Base-by-base conservation (phyloP, 441 rosid species). In the Gossypium schwendimanii region DNA sequence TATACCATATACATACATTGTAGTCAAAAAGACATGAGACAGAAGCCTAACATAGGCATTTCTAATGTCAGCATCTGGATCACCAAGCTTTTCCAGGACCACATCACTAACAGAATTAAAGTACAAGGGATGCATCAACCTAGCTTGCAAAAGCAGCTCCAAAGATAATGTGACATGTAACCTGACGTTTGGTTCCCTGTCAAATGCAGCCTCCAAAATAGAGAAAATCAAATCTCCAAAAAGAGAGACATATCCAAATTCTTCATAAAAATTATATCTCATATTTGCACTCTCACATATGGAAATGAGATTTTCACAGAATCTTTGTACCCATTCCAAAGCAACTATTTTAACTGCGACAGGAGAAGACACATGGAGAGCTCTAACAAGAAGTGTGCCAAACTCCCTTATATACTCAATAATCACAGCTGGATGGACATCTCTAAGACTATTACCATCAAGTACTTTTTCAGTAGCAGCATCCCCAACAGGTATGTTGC, bases 121-220 rank as follows among this genome's bases (percentile, higher is more conserved):
- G 78, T 79, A 77, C 73, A 84, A 65, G 58, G 95, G 92, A 81
- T 87, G 86, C 75, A 91, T 63, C 71, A 95, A 82, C 80, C 89
- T 88, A 73, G 88, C 92, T 73, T 78, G 84, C 79, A 93, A 82
- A 82, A 95, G 92, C 82, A 85, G 84, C 87, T 92, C 91, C 84
- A 95, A 83, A 77, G 86, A 89, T 73, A 72, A 81, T 75, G 96
- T 85, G 77, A 87, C 91, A 72, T 66, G 89, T 70, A 72, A 82
- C 85, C 97, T 93, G 83, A 95, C 96, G 79, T 87, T 89, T 47
- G 89, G 87, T 82, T 95, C 98, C 86, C 81, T 84, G 77, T 95
- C 97, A 77, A 86, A 90, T 80, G 97, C 90, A 81, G 89, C 89
- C 81, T 88, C 90, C 80, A 95, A 85, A 73, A 93, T 82, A 61